A percentile compares a stretch with the other conserved stretches of the same genome.
These are phyloP conservation scores for Solanum commersonii DNA, from an alignment of 257 asterid species.

Conservation along the genomic window DNA sequence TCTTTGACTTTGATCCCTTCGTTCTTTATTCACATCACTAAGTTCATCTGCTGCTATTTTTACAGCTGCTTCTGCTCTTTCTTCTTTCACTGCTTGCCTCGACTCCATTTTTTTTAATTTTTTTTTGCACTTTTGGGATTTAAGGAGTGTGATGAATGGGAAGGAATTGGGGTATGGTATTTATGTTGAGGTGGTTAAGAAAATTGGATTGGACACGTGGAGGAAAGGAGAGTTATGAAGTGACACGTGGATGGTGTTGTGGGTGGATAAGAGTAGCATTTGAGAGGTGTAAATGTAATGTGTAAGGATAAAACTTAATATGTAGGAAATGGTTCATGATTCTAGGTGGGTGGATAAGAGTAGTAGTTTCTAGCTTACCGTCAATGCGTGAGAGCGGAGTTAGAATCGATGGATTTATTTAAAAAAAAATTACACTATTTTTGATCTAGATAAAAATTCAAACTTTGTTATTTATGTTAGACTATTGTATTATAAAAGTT, in stretches of 20 bases:
- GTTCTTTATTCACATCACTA: conserved; percentile 19
- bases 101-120: not conserved
- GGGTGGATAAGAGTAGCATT: not conserved
- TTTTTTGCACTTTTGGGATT: no score
- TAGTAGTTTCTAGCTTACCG: not conserved
- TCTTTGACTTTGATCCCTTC: conserved; percentile 7
- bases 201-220: not conserved
- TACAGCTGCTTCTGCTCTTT: not conserved
- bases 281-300: not conserved
- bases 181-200: not conserved
- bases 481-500: no score
- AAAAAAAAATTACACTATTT: no score
- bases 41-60: not conserved
- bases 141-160: not conserved
- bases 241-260: not conserved
- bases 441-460: no score
- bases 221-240: not conserved
- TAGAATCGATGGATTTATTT: rapidly evolving
- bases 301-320: not conserved
- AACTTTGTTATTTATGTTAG: not conserved
- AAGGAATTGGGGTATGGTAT: not conserved
- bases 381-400: not conserved
- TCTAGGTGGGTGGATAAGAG: not conserved
- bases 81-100: not conserved
- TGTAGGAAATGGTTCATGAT: not conserved